Evolutionary conservation across 768 basidiomycete genomes (phyloP).

Genomic region (Tulasnella sp.): DNA sequence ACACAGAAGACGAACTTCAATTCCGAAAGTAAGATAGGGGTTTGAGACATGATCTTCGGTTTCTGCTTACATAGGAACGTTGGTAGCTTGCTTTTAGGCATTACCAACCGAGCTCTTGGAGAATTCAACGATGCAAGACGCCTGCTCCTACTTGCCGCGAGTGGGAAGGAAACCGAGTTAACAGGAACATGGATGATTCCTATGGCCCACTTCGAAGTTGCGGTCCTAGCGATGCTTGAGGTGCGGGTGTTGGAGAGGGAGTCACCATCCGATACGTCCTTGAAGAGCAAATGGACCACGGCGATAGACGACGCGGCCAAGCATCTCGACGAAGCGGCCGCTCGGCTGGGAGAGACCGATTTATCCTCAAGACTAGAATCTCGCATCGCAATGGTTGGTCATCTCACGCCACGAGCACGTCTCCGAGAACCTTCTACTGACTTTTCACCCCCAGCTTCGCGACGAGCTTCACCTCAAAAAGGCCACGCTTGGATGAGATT

Average conservation of each 20-base stretch:
- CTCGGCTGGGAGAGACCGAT: slow-evolving; percentile 13
- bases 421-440: neutral
- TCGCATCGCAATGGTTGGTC: slow-evolving; percentile 20
- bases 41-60: neutral
- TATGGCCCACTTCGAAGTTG: slow-evolving; percentile 22
- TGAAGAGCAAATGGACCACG: slow-evolving; percentile 5
- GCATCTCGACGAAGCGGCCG: slow-evolving; percentile 8
- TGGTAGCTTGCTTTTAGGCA: slow-evolving; percentile 17
- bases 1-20: slow-evolving; percentile 18
- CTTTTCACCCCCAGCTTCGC: neutral
- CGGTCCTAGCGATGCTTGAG: slow-evolving; percentile 19
- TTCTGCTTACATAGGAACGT: neutral
- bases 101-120: slow-evolving; percentile 12
- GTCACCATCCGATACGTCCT: neutral
- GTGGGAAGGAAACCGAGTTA: neutral
- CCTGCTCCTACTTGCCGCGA: slow-evolving; percentile 8
- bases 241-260: neutral
- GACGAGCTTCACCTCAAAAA: slow-evolving; percentile 17
- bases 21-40: slow-evolving; percentile 13
- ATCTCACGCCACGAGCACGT: neutral
- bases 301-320: slow-evolving; percentile 9
- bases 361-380: slow-evolving; percentile 20
- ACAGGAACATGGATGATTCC: slow-evolving; percentile 14
- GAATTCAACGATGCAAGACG: neutral
- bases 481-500: neutral